Percentiles rank a stretch among this genome's conserved stretches.
Evolutionary conservation across 2,329 filamentous ascomycete genomes (phyloP).

Genomic region (Phialophora macrospora): DNA sequence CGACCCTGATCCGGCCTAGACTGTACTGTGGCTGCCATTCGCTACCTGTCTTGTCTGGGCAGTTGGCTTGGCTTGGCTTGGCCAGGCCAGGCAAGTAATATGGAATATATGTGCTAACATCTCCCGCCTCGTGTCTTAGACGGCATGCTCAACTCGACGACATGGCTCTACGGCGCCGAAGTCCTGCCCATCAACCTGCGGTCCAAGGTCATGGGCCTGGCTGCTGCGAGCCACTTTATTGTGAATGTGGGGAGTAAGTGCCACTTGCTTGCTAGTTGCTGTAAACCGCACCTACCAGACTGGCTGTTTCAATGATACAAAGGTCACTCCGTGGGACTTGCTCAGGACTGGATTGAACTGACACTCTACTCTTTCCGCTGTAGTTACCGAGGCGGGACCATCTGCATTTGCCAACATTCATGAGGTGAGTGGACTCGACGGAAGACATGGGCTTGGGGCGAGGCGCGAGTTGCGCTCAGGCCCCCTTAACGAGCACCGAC

Average conservation of each 20-base stretch:
- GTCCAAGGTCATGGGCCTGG: conserved; percentile 81
- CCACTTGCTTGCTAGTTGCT: background rate
- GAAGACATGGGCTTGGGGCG: background rate
- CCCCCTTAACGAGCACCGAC: background rate
- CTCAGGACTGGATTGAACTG: background rate
- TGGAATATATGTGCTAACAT: background rate
- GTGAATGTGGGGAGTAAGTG: conserved; percentile 57
- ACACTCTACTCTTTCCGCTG: conserved; percentile 2
- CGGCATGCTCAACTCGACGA: conserved; percentile 60
- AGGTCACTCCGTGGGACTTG: background rate
- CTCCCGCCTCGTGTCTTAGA: conserved; percentile 4
- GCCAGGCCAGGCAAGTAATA: background rate
- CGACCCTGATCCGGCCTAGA: background rate
- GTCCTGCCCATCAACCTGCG: conserved; percentile 88
- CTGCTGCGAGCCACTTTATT: conserved; percentile 80
- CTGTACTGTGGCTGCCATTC: too few species aligned
- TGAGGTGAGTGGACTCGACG: conserved; percentile 42
- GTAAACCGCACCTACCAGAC: background rate
- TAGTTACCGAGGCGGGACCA: conserved; percentile 57
- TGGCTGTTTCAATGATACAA: background rate
- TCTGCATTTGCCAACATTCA: conserved; percentile 62
- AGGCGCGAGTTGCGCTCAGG: background rate
- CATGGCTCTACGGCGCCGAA: conserved; percentile 81
- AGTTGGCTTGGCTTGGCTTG: background rate
- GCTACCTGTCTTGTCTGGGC: background rate